phyloP scores from a whole-genome alignment of 2,329 filamentous ascomycete genomes.

The Aspergillus arachidicola region DNA sequence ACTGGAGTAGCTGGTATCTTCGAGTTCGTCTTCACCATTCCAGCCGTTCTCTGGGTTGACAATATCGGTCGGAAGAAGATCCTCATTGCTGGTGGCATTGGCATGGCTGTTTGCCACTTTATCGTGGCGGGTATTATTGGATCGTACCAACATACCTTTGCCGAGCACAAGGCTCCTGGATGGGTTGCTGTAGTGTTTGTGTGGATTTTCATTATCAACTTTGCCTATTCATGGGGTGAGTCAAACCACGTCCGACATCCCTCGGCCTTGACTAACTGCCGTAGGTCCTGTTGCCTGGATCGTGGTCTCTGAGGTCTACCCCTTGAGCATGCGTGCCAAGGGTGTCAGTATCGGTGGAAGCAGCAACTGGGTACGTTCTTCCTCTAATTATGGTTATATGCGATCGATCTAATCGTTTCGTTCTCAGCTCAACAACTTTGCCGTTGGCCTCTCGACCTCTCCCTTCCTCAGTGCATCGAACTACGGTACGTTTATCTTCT shows the following conservation, averaged over 20 bases:
- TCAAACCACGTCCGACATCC: not conserved
- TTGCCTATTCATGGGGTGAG: constrained; percentile 69
- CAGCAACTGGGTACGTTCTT: constrained; percentile 36
- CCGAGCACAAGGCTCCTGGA: constrained; percentile 60
- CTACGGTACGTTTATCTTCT: constrained; percentile 73
- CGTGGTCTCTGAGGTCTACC: constrained; percentile 73
- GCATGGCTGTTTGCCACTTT: constrained; percentile 71
- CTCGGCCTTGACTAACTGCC: not conserved
- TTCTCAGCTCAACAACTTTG: constrained; percentile 57
- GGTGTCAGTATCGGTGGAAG: constrained; percentile 36
- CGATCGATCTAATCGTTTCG: not conserved
- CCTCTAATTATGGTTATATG: too few species aligned
- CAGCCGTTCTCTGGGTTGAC: constrained; percentile 45
- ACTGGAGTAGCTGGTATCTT: constrained; percentile 45
- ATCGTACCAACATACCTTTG: constrained; percentile 62
- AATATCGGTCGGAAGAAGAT: constrained; percentile 44
- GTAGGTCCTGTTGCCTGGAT: constrained; percentile 68
- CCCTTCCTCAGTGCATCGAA: constrained; percentile 65
- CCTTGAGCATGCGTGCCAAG: constrained; percentile 68
- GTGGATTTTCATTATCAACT: constrained; percentile 75
- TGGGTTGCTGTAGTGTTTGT: constrained; percentile 65
- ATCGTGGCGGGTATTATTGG: constrained; percentile 72
- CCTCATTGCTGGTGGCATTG: constrained; percentile 59
- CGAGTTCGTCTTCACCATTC: constrained; percentile 45
- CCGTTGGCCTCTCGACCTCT: constrained; percentile 71